phyloP scores from a whole-genome alignment of 805 yeast species.

The Sungouiozyma intestinalis region DNA sequence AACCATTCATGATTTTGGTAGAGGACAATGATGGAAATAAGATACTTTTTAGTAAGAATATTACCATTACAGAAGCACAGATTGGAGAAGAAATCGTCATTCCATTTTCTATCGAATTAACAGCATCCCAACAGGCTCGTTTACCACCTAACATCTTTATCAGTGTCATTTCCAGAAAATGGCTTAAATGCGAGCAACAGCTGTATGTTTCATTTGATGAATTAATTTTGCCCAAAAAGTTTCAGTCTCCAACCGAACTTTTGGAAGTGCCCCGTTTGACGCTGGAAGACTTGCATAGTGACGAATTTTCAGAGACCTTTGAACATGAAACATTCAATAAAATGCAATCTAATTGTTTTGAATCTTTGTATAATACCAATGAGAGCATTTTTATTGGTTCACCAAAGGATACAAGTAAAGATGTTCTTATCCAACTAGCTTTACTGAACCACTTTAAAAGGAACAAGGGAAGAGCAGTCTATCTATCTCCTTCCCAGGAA shows the following conservation, averaged over 20 bases:
- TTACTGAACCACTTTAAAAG: slow-evolving; percentile 62
- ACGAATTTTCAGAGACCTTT: slow-evolving; percentile 38
- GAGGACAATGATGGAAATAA: slow-evolving; percentile 80
- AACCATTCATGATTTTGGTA: slow-evolving; percentile 58
- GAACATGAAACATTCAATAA: slow-evolving; percentile 50
- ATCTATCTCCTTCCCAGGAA: slow-evolving; percentile 55
- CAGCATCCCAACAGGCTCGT: slow-evolving; percentile 13
- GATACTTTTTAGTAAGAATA: slow-evolving; percentile 47
- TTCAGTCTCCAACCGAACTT: slow-evolving; percentile 20
- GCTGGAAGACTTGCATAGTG: slow-evolving; percentile 36
- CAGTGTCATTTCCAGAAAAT: slow-evolving; percentile 63
- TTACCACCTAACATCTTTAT: slow-evolving; percentile 68
- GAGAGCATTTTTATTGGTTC: slow-evolving; percentile 59
- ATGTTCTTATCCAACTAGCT: slow-evolving; percentile 61
- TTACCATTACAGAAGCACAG: slow-evolving; percentile 41
- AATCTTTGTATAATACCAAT: slow-evolving; percentile 44
- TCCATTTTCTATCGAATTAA: slow-evolving; percentile 47
- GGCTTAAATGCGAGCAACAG: slow-evolving; percentile 68
- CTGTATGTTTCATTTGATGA: slow-evolving; percentile 40
- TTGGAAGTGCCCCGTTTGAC: slow-evolving; percentile 34
- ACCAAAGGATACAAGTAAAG: slow-evolving; percentile 69
- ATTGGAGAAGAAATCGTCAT: slow-evolving; percentile 45
- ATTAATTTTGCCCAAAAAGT: slow-evolving; percentile 21
- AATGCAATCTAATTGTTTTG: slow-evolving; percentile 64
- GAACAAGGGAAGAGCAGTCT: slow-evolving; percentile 60